Evolutionary conservation across 192 early-diverging fungal genomes (phyloP).

Genomic region (Coemansia sp.): DNA sequence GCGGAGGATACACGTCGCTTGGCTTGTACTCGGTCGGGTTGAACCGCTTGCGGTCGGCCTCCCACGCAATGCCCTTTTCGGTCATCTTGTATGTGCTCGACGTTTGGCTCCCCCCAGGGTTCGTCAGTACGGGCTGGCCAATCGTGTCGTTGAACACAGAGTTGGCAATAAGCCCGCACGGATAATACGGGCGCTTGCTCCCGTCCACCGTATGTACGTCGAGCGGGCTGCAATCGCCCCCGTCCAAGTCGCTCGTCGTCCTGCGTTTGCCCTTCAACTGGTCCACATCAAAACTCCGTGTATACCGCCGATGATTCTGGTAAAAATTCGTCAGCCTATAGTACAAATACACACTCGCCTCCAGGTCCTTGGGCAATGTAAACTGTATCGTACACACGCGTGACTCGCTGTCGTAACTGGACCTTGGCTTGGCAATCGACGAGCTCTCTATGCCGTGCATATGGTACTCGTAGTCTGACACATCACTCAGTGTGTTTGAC

Average conservation of each 20-base stretch:
- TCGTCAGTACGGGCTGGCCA: constrained; percentile 57
- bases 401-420: constrained; percentile 53
- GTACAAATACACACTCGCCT: constrained; percentile 86
- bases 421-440: constrained; percentile 35
- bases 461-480: constrained; percentile 42
- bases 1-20: constrained; percentile 74
- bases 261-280: constrained; percentile 76
- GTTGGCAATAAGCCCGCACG: constrained; percentile 98
- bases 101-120: constrained; percentile 39
- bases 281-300: constrained; percentile 80
- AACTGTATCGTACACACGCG: constrained; percentile 73
- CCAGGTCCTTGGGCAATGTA: constrained; percentile 66
- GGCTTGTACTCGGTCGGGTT: constrained; percentile 57
- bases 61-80: constrained; percentile 83
- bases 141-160: constrained; percentile 92
- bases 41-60: constrained; percentile 74
- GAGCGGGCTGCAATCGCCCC: constrained; percentile 64
- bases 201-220: constrained; percentile 24
- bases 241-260: constrained; percentile 38
- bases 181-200: constrained; percentile 68
- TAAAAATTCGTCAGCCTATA: constrained; percentile 98
- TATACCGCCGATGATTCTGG: constrained; percentile 97
- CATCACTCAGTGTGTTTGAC: constrained; percentile 3
- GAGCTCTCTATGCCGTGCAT: constrained; percentile 34
- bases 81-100: constrained; percentile 59